These are phyloP conservation scores for Penicillium mononematosum DNA, from an alignment of 495 filamentous ascomycete genomes.

Conservation along the genomic window DNA sequence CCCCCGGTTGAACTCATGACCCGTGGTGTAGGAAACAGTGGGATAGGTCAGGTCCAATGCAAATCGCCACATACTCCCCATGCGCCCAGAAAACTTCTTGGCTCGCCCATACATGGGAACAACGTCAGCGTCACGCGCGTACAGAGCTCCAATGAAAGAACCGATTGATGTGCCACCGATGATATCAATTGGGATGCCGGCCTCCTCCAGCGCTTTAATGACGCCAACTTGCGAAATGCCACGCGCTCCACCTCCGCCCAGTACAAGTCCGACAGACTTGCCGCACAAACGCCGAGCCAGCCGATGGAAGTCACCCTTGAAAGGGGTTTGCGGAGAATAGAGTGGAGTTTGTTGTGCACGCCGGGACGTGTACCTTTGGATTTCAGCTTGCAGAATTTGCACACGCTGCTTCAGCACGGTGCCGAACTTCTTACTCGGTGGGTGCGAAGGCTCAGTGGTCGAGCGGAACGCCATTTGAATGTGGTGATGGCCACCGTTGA, in stretches of 20 bases:
- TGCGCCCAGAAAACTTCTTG: conserved; percentile 94
- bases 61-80: conserved; percentile 97
- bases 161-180: conserved; percentile 96
- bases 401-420: conserved; percentile 89
- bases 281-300: conserved; percentile 88
- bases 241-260: conserved; percentile 89
- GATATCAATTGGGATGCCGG: conserved; percentile 94
- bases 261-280: conserved; percentile 89
- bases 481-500: conserved; percentile 98
- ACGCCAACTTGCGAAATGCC: conserved; percentile 91
- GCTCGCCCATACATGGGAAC: conserved; percentile 95
- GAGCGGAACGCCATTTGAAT: conserved; percentile 91
- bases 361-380: conserved; percentile 93
- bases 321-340: conserved; percentile 86
- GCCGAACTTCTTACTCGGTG: conserved; percentile 73
- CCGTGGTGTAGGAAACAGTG: conserved; percentile 91
- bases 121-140: conserved; percentile 93
- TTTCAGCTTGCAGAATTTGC: conserved; percentile 92
- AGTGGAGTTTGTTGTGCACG: conserved; percentile 81
- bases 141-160: conserved; percentile 93
- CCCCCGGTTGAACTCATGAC: conserved; percentile 97
- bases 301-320: conserved; percentile 95
- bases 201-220: conserved; percentile 92
- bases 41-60: conserved; percentile 95
- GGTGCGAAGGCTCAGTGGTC: conserved; percentile 73